Conservation (phyloP, 176 grass and related monocot genomes). For the Aegilops bicornis region DNA sequence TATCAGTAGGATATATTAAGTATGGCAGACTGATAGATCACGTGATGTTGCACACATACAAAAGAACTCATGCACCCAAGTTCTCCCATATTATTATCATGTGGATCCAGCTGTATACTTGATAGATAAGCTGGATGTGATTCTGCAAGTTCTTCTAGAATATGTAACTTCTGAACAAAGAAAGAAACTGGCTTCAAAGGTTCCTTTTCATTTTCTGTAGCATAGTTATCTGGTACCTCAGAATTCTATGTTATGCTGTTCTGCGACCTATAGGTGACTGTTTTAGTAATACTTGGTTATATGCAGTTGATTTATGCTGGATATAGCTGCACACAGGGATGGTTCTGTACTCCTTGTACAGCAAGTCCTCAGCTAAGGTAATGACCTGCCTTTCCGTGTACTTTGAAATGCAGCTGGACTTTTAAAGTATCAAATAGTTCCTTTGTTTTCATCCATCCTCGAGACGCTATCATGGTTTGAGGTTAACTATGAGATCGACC, state of each 20-base stretch:
- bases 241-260: constrained; percentile 1
- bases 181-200: not conserved
- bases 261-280: not conserved
- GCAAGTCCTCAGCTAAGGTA: constrained; percentile 78
- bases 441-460: not conserved
- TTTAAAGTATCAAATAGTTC: constrained; percentile 14
- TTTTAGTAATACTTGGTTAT: constrained; percentile 1
- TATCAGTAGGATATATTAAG: not conserved
- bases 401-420: not conserved
- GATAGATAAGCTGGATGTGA: not conserved
- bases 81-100: not conserved
- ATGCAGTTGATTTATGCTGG: constrained; percentile 92
- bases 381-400: constrained; percentile 19
- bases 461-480: not conserved
- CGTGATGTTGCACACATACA: not conserved
- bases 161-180: not conserved
- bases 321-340: constrained; percentile 93
- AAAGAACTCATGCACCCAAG: not conserved
- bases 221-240: constrained; percentile 1
- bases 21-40: constrained; percentile 1
- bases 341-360: constrained; percentile 95
- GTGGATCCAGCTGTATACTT: not conserved
- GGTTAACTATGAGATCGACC: not conserved
- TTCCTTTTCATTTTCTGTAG: constrained; percentile 20
- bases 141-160: not conserved